Evolutionary conservation across 805 yeast genomes (phyloP).

Genomic region (Tetrapisispora fleetii): DNA sequence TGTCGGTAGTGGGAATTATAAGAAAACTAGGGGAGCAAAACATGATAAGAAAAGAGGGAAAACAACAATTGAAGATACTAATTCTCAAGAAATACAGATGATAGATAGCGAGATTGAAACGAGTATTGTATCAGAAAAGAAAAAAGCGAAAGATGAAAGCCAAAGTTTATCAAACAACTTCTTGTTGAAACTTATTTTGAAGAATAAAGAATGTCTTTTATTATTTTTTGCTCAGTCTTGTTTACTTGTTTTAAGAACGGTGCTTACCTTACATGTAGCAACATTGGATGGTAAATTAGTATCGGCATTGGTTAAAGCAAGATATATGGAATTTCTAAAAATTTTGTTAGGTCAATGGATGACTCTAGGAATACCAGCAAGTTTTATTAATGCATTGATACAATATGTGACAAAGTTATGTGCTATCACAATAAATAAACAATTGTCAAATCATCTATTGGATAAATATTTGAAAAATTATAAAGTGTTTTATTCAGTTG

Average conservation of each 20-base stretch:
- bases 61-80: neutral
- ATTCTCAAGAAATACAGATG: neutral
- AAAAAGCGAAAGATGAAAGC: slow-evolving; percentile 1
- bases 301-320: slow-evolving; percentile 65
- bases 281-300: slow-evolving; percentile 78
- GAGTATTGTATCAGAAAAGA: neutral
- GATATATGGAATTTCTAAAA: slow-evolving; percentile 51
- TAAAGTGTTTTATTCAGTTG: slow-evolving; percentile 23
- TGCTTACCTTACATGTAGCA: slow-evolving; percentile 73
- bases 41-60: slow-evolving; percentile 3
- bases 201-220: slow-evolving; percentile 22
- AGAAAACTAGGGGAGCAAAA: slow-evolving; percentile 3
- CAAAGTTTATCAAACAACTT: slow-evolving; percentile 8
- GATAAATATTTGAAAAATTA: slow-evolving; percentile 61
- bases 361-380: slow-evolving; percentile 77
- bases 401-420: slow-evolving; percentile 49
- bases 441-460: slow-evolving; percentile 55
- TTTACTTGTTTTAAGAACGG: slow-evolving; percentile 56
- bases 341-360: slow-evolving; percentile 64
- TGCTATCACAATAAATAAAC: slow-evolving; percentile 48
- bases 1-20: slow-evolving; percentile 8
- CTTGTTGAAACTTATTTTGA: slow-evolving; percentile 17
- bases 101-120: too few relatives aligned
- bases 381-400: slow-evolving; percentile 64
- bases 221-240: slow-evolving; percentile 42